Evolutionary conservation across 495 filamentous ascomycete genomes (phyloP), one percentile per base, ranked within the genome.

Genomic region (Parmelia sp.): DNA sequence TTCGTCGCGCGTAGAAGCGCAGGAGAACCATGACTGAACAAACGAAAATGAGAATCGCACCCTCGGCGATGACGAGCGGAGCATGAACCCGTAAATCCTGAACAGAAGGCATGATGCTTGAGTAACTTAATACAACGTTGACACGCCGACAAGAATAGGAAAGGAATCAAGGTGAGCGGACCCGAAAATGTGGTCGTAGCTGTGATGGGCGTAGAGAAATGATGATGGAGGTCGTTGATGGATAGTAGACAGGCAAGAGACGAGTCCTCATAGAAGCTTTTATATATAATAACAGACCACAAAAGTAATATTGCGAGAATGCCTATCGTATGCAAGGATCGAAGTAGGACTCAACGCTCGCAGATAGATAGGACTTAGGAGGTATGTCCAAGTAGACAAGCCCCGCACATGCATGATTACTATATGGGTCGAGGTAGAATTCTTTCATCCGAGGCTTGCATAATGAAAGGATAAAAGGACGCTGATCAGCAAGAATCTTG

Each of bases 11-110:
- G 47, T 47, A 62, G 35, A 62, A 62, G 31, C 60, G 60, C 60
- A 62, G 42, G 12, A 11, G 29, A 11, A 62, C 60, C 60, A 62
- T 62, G 4, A 62, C n/a, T 35, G 60, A 57, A 44, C 60, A 62
- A 23, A 62, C 42, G 17, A 62, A 29, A 51, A 62, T 62, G 11
- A 62, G 60, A 19, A 44, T 23, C 27, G 42, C 60, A 15, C 40
- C 60, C 60, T 62, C 60, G 14, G 44, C 44, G 27, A 62, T 51
- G 27, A 62, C 42, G 27, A 62, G 40, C 21, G 60, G 42, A 29
- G 60, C 60, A 51, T 62, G 60, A 11, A 51, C 44, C 39, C 60
- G 15, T 33, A 51, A 11, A 36, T 62, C 60, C 36, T 62, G 60
- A 31, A 62, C 56, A 15, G n/a, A n/a, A 25, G 39, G 17, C 60